These are phyloP conservation scores for Coccomyxa sp. DNA, from an alignment of 139 green algal genomes.

Conservation along the genomic window DNA sequence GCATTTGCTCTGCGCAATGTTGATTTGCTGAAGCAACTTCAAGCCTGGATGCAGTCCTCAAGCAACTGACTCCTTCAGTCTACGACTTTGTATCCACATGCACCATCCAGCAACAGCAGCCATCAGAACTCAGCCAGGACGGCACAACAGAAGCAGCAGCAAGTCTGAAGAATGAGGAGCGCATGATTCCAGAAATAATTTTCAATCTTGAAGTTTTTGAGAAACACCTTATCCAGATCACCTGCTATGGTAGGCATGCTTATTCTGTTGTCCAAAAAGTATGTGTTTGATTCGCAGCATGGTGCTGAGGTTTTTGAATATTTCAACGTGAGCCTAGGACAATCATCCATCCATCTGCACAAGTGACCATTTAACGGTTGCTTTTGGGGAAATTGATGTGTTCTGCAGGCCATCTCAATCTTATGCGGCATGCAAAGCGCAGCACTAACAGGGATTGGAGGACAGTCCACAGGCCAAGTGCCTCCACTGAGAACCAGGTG, in stretches of 20 bases:
- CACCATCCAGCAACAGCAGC: neutral
- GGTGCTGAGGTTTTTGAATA: neutral
- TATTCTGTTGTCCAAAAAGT: no score
- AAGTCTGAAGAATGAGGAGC: neutral
- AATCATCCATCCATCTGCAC: no score
- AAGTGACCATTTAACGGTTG: no score
- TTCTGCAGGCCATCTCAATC: neutral
- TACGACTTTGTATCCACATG: neutral
- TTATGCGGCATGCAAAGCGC: neutral
- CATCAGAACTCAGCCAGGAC: neutral
- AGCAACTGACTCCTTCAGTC: neutral
- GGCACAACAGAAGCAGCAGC: neutral
- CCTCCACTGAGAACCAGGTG: no score
- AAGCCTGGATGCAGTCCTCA: neutral
- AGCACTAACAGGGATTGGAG: neutral
- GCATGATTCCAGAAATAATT: neutral
- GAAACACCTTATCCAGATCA: neutral
- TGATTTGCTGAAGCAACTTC: no score
- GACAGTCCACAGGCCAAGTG: neutral
- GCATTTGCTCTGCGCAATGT: no score
- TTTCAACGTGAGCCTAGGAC: no score
- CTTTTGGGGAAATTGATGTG: no score
- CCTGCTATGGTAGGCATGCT: neutral
- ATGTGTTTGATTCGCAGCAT: neutral
- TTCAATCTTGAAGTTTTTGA: neutral